phyloP scores from a whole-genome alignment of 495 filamentous ascomycete genomes.

The Talaromyces liani region DNA sequence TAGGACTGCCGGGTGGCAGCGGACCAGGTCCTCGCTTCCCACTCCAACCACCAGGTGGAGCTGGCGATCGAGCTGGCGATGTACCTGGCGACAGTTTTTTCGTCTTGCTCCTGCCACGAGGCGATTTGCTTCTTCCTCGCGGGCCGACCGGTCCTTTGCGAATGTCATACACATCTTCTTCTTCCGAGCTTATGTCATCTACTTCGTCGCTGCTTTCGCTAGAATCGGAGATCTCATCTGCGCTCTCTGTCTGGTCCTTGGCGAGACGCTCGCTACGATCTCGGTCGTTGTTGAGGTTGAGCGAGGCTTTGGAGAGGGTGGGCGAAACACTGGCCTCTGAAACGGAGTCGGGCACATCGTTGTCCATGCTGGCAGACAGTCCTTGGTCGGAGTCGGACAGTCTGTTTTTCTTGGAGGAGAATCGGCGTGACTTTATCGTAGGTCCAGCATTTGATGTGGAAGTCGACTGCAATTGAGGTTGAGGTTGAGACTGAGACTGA shows the following conservation, averaged over 20 bases:
- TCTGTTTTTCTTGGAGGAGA: not conserved
- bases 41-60: constrained; percentile 5
- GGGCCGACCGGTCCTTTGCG: constrained; percentile 9
- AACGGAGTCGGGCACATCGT: not conserved
- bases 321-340: not conserved
- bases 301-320: not conserved
- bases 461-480: not conserved
- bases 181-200: constrained; percentile 38
- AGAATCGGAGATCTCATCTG: constrained; percentile 37
- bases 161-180: constrained; percentile 30
- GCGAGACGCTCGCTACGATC: constrained; percentile 49
- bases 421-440: not conserved
- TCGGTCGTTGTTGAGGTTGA: not conserved
- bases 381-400: not conserved
- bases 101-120: constrained; percentile 27
- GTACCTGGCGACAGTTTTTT: constrained; percentile 6
- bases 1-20: constrained; percentile 16
- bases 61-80: constrained; percentile 4
- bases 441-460: not conserved
- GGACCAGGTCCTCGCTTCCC: constrained; percentile 29
- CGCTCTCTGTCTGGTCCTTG: constrained; percentile 68
- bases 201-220: constrained; percentile 44
- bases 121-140: constrained; percentile 26
- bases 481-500: not conserved
- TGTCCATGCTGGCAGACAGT: not conserved